Base-by-base conservation (phyloP, 169 alveolate species). In the Eimeria necatrix region DNA sequence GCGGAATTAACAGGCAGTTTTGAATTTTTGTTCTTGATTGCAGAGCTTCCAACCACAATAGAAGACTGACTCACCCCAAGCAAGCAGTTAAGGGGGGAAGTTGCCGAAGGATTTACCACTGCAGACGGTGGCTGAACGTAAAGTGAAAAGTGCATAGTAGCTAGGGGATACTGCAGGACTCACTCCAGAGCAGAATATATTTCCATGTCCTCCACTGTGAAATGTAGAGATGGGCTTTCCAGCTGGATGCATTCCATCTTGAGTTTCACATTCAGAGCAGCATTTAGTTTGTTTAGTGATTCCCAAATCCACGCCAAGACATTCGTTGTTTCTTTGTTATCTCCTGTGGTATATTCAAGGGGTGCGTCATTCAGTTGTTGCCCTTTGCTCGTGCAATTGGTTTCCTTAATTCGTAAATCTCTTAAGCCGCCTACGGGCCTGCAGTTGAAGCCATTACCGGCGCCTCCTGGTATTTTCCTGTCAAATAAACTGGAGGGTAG, bases 191-290 rank as follows among this genome's bases (percentile, higher is more conserved):
- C 92, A 46, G 59, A 56, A 51, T 60, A 51, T 32, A 85, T 52
- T 41, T 85, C 92, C 70, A 85, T 51, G 51, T 85, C 92, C 26
- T 85, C 92, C 59, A 85, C 60, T 14, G 92, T 85, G 92, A 60
- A 41, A 41, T 60, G 80, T 60, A 85, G 61, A 20, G 80, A 85
- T 2, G 92, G 92, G 80, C 92, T 85, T 53, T 85, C 80, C 7
- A 85, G 7, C 61, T 85, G 80, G 20, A 85, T 85, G 48, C 92
- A 85, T 12, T 85, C 92, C 70, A 56, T 20, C 64, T 24, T 22
- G 18, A 56, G 4, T 10, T 20, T 56, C 64, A 85, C 24, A 5
- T 1, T 32, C 9, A 85, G 56, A 49, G 49, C 56, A 46, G 92
- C 92, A 41, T 60, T 78, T 3, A 85, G 81, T 7, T 76, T 26